Evolutionary conservation across 2,329 filamentous ascomycete species (phyloP), one percentile per base, ranked within the genome.

Genomic region (Simplicillium aogashimaense): DNA sequence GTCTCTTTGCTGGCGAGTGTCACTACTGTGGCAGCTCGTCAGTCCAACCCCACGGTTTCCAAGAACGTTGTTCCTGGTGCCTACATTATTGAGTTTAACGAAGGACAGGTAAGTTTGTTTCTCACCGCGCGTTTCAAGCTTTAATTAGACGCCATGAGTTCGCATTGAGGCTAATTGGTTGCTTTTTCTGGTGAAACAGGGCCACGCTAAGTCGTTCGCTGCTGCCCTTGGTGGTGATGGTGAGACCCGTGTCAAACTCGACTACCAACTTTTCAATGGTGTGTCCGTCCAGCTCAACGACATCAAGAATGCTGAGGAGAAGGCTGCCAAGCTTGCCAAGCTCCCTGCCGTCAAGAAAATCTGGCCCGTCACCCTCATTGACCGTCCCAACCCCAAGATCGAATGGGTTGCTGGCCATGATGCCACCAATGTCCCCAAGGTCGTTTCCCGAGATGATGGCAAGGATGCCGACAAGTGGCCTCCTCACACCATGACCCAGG

Each of bases 401-500:
- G 56, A 67, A 44, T 67, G 67, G 63, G 57, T 62, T 15, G 68
- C 66, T 18, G 53, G 54, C 41, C 48, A 32, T 15, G 30, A 15
- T 32, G 13, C 48, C 10, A 47, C 54, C 40, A 44, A 46, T 35
- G 47, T 52, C 31, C 41, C 50, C 17, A 46, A 52, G 25, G 46
- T 44, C 5, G 43, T 39, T 6, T 42, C 47, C 3, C 38, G 43
- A 12, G 55, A 48, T 20, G 46, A 45, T 8, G 49, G 42, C 13
- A 47, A 54, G 9, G 40, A 45, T 5, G 20, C 31, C 6, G 65
- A 70, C 42, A 61, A 54, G 1, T 71, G 68, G 43, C 58, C 64
- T n/a, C 64, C 72, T 2, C 73, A 77, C 39, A 50, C 71, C 44
- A 74, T 74, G 70, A 74, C 71, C 2, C 72, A 76, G 54, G 66